phyloP scores from a whole-genome alignment of 129 eudicot species.

The Heracleum sosnowskyi region DNA sequence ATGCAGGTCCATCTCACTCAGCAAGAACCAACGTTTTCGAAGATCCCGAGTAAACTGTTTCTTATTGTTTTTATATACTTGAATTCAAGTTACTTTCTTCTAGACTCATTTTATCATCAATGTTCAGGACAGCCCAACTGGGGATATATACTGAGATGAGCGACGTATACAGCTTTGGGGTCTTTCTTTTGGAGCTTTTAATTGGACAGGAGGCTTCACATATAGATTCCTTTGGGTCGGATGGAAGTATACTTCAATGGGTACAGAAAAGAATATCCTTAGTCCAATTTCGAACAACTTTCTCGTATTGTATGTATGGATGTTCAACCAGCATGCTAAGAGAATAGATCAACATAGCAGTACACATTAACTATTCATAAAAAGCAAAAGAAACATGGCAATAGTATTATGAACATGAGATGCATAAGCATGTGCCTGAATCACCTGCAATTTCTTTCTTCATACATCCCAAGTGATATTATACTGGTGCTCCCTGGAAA shows the following conservation, averaged over 20 bases:
- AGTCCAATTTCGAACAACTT: background rate
- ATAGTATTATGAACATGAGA: background rate
- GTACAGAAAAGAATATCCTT: conserved; percentile 15
- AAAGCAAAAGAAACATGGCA: background rate
- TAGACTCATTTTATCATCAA: background rate
- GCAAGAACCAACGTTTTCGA: conserved; percentile 21
- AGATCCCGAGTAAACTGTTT: conserved; percentile 45
- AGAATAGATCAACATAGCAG: background rate
- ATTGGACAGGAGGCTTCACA: conserved; percentile 35
- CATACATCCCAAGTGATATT: background rate
- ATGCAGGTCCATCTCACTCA: conserved; percentile 29
- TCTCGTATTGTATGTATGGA: background rate
- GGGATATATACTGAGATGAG: conserved; percentile 21
- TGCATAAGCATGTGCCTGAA: background rate
- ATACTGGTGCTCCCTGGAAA: background rate
- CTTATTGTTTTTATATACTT: background rate
- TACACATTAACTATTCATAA: background rate
- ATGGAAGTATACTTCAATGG: conserved; percentile 39
- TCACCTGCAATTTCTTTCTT: background rate
- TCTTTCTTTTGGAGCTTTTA: conserved; percentile 46
- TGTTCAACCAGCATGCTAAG: background rate
- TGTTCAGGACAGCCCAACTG: conserved; percentile 23
- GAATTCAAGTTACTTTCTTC: background rate
- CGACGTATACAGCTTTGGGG: conserved; percentile 46
- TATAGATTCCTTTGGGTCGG: conserved; percentile 26